Evolutionary conservation across 805 yeast species (phyloP).

Genomic region (Yarrowia yakushimensis): DNA sequence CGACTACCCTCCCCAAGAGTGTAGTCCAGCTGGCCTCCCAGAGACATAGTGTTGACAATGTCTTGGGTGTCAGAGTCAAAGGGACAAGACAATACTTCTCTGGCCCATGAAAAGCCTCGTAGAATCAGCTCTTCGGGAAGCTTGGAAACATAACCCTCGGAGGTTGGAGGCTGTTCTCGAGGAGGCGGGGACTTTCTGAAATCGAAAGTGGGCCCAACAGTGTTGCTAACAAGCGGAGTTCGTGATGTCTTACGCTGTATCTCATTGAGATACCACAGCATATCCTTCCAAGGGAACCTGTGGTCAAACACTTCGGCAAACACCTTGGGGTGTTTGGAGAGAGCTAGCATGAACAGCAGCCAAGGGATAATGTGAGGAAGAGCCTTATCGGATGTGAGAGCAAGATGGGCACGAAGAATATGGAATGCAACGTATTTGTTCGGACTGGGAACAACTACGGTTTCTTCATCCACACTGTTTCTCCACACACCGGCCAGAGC

Average conservation of each 20-base stretch:
- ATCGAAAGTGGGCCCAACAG: not conserved
- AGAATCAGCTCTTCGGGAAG: constrained; percentile 14
- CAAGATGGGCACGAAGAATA: constrained; percentile 16
- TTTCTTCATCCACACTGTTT: not conserved
- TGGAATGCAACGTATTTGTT: constrained; percentile 24
- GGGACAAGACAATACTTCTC: not conserved
- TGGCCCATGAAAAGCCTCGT: constrained; percentile 20
- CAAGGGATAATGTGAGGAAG: constrained; percentile 12
- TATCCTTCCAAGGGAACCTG: constrained; percentile 20
- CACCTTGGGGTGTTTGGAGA: not conserved
- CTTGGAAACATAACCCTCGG: constrained; percentile 3
- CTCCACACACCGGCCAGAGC: constrained; percentile 1
- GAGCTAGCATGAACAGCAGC: constrained; percentile 15
- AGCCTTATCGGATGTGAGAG: constrained; percentile 14
- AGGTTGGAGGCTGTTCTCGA: not conserved
- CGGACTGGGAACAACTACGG: not conserved
- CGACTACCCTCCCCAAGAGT: constrained; percentile 1
- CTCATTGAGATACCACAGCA: constrained; percentile 13
- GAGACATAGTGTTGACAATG: constrained; percentile 7
- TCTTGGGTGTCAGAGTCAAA: constrained; percentile 7
- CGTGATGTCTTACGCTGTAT: not conserved
- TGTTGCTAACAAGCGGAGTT: not conserved
- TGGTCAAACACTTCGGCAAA: constrained; percentile 12
- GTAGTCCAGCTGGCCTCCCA: constrained; percentile 9
- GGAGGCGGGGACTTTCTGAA: not conserved